Conservation (phyloP, 441 rosid species). For the Syzygium malaccense region DNA sequence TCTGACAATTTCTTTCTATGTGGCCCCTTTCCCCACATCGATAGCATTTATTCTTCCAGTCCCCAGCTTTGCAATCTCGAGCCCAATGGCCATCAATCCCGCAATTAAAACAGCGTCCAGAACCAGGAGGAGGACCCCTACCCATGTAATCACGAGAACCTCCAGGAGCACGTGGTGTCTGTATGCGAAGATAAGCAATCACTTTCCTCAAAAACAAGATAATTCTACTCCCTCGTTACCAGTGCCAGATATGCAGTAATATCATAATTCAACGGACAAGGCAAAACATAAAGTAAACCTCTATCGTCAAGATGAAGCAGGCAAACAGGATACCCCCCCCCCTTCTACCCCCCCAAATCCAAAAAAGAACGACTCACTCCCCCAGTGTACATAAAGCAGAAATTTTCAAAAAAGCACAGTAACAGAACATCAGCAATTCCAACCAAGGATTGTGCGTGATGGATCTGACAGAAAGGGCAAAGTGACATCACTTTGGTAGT, state of each 20-base stretch:
- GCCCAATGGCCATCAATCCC: constrained; percentile 84
- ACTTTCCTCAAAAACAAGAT: neutral
- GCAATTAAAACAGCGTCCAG: constrained; percentile 72
- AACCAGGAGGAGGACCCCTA: constrained; percentile 70
- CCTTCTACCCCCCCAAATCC: neutral
- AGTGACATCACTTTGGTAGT: neutral
- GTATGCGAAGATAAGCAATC: neutral
- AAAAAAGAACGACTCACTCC: neutral
- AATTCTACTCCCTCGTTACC: neutral
- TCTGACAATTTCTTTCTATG: constrained; percentile 67
- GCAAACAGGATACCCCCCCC: neutral
- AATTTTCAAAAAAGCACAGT: neutral
- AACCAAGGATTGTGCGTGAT: neutral
- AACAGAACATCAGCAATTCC: neutral
- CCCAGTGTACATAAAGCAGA: neutral
- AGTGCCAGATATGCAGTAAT: neutral
- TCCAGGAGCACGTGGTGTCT: constrained; percentile 72
- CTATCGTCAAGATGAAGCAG: neutral
- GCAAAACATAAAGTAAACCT: neutral
- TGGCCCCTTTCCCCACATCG: constrained; percentile 80
- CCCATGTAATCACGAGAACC: constrained; percentile 64
- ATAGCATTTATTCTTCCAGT: constrained; percentile 80
- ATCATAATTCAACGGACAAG: neutral
- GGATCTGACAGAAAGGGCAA: neutral
- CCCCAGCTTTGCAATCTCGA: constrained; percentile 74